Percentiles rank a stretch among this genome's conserved stretches.
These are phyloP conservation scores for Leishmania tarentolae DNA, from an alignment of 208 protist genomes.

Conservation along the genomic window DNA sequence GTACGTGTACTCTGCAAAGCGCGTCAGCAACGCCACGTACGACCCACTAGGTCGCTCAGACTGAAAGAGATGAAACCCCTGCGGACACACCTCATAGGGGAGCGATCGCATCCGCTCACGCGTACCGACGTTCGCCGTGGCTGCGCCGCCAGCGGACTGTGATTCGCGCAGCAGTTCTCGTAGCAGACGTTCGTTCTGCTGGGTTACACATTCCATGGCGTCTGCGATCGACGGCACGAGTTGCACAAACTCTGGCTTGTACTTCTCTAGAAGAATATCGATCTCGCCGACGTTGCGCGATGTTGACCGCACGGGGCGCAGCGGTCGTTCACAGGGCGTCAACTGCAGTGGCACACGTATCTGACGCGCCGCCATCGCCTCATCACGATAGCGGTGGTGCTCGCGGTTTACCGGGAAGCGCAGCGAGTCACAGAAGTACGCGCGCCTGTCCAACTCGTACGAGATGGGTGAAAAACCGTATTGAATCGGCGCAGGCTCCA, in stretches of 20 bases:
- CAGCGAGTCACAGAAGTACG: slow-evolving; percentile 50
- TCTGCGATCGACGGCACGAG: slow-evolving; percentile 74
- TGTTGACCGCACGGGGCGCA: slow-evolving; percentile 25
- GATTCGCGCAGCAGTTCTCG: slow-evolving; percentile 19
- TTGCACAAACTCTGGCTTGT: slow-evolving; percentile 80
- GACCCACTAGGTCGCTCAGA: slow-evolving; percentile 23
- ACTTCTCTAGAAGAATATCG: slow-evolving; percentile 82
- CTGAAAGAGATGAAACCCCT: slow-evolving; percentile 36
- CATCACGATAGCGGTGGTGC: slow-evolving; percentile 32
- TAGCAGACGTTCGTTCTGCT: slow-evolving; percentile 43
- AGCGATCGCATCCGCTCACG: slow-evolving; percentile 25
- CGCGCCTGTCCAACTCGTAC: slow-evolving; percentile 38
- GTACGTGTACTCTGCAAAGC: slow-evolving; percentile 75
- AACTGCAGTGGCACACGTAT: slow-evolving; percentile 52
- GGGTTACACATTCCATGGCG: slow-evolving; percentile 59
- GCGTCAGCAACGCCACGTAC: slow-evolving; percentile 38
- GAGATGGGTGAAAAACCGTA: slow-evolving; percentile 38
- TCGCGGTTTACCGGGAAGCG: slow-evolving; percentile 39
- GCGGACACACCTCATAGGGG: slow-evolving; percentile 30
- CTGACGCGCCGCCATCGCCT: slow-evolving; percentile 37
- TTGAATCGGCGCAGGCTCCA: slow-evolving; percentile 45
- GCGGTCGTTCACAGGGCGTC: slow-evolving; percentile 72
- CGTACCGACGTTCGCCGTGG: neutral
- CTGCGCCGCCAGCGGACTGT: neutral
- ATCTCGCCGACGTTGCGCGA: slow-evolving; percentile 51